These are phyloP conservation scores for Helichrysum umbraculigerum DNA, from an alignment of 129 eudicot genomes.

Conservation along the genomic window DNA sequence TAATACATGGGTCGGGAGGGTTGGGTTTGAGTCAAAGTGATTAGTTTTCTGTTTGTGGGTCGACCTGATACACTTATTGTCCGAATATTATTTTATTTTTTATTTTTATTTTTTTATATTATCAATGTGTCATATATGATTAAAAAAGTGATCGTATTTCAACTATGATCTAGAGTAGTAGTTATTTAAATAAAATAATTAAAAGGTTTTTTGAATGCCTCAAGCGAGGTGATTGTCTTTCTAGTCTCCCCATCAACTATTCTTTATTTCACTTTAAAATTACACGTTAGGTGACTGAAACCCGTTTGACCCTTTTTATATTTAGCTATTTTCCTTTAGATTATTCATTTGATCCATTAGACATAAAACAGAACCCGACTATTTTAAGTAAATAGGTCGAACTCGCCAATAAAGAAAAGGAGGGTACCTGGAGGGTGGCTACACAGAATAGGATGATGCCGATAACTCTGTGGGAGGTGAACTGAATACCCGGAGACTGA, in stretches of 20 bases:
- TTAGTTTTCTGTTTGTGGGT: neutral
- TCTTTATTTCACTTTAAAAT: neutral
- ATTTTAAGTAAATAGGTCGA: neutral
- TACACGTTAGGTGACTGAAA: neutral
- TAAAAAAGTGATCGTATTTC: neutral
- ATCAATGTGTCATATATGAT: neutral
- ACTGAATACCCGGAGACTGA: constrained; percentile 60
- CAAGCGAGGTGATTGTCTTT: neutral
- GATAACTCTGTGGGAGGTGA: constrained; percentile 64
- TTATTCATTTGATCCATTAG: neutral
- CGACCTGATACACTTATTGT: neutral
- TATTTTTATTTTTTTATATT: neutral
- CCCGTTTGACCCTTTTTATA: constrained; percentile 3
- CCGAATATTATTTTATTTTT: neutral
- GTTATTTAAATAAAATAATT: neutral
- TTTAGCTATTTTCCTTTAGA: neutral
- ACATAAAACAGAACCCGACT: neutral
- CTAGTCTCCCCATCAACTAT: neutral
- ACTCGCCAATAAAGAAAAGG: neutral
- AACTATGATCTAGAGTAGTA: neutral
- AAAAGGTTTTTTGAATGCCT: neutral
- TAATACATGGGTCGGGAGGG: neutral
- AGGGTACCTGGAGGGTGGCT: constrained; percentile 68
- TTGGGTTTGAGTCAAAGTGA: neutral
- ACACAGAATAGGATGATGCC: constrained; percentile 74